Evolutionary conservation across 2,329 filamentous ascomycete genomes (phyloP).

Genomic region (Calonectria henricotiae): DNA sequence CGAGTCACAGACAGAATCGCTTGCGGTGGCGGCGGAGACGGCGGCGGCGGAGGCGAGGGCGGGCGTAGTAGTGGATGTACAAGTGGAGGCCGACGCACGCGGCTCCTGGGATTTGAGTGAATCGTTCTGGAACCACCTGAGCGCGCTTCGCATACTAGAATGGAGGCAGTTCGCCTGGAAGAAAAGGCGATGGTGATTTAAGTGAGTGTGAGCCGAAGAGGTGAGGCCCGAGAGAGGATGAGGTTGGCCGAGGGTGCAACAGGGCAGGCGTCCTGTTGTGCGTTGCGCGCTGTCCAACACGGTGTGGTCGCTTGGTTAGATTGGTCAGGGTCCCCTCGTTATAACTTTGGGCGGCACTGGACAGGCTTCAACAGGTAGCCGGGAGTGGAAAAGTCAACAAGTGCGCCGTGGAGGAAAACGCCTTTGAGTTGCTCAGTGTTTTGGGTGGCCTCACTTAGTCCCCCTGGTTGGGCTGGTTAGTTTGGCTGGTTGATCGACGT

Average conservation of each 20-base stretch:
- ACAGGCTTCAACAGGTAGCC: conserved; percentile 18
- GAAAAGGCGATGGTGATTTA: conserved; percentile 15
- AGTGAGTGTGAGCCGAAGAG: conserved; percentile 9
- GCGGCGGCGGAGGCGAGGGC: conserved; percentile 46
- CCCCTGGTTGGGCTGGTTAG: conserved; percentile 4
- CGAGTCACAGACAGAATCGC: conserved; percentile 48
- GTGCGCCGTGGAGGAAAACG: conserved; percentile 5
- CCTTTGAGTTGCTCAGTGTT: conserved; percentile 11
- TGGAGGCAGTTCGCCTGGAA: conserved; percentile 31
- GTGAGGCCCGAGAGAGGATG: conserved; percentile 17
- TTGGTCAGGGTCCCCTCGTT: conserved; percentile 37
- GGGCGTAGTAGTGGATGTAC: conserved; percentile 42
- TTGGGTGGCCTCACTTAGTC: conserved; percentile 13
- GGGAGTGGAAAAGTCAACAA: conserved; percentile 20
- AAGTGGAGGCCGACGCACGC: conserved; percentile 46
- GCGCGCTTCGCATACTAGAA: conserved; percentile 45
- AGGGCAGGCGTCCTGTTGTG: conserved; percentile 23
- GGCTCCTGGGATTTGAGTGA: conserved; percentile 46
- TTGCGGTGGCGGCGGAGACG: conserved; percentile 48
- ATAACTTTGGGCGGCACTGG: conserved; percentile 36
- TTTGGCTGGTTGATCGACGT: conserved; percentile 11
- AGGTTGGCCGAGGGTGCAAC: conserved; percentile 21
- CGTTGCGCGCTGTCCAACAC: conserved; percentile 34
- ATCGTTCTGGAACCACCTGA: conserved; percentile 55
- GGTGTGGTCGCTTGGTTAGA: conserved; percentile 35